phyloP scores from a whole-genome alignment of 768 basidiomycete species.

The Botryobasidium botryosum region DNA sequence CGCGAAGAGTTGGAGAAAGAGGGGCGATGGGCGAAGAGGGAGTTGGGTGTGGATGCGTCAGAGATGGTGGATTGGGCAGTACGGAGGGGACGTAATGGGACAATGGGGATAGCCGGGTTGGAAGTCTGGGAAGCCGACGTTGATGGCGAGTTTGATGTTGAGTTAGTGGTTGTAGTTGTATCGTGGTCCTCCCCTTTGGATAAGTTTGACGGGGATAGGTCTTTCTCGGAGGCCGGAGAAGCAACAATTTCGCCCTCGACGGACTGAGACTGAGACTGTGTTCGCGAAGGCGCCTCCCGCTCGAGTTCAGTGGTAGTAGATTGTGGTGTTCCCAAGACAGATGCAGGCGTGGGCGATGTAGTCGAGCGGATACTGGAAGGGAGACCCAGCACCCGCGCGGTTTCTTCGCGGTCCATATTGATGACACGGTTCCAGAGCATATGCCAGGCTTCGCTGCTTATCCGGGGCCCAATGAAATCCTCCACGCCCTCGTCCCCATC shows the following conservation, averaged over 20 bases:
- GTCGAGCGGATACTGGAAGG: background rate
- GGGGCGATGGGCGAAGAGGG: conserved; percentile 5
- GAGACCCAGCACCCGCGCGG: background rate
- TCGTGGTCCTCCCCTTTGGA: too few relatives aligned
- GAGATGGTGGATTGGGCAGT: too few relatives aligned
- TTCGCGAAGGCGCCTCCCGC: conserved; percentile 1
- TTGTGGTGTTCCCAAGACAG: too few relatives aligned
- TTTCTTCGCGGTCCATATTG: background rate
- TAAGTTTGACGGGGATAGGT: conserved; percentile 37
- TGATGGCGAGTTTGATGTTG: background rate
- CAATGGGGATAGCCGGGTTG: too few relatives aligned
- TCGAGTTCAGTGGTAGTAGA: too few relatives aligned
- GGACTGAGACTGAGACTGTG: background rate
- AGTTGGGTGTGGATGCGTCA: background rate
- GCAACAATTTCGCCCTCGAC: background rate
- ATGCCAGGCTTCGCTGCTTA: conserved; percentile 80
- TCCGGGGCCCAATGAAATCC: conserved; percentile 46
- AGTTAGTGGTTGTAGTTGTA: conserved; percentile 29
- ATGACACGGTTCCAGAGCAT: conserved; percentile 45
- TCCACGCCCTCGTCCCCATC: conserved; percentile 15
- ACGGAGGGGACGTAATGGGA: too few relatives aligned
- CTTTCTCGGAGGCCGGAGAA: conserved; percentile 24
- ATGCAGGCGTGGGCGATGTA: background rate
- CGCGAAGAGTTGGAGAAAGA: conserved; percentile 5
- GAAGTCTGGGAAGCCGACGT: background rate